phyloP scores from a whole-genome alignment of 495 filamentous ascomycete species.

The Hamigera avellanea region DNA sequence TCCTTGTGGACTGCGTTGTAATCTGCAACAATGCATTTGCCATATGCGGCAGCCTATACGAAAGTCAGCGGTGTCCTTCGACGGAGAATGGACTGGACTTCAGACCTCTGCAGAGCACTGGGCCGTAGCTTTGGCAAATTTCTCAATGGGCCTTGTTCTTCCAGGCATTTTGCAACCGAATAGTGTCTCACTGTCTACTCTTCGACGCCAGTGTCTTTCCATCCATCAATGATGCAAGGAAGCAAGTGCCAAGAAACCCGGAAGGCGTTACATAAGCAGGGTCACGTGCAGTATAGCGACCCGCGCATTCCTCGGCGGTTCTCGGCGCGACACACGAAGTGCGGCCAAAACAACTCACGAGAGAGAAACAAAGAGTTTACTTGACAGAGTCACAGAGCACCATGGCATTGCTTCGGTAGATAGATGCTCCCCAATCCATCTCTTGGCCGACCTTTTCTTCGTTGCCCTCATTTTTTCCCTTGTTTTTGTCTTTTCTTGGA shows the following conservation, averaged over 20 bases:
- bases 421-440: background rate
- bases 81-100: background rate
- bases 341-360: background rate
- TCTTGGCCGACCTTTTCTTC: too few species aligned
- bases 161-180: slow-evolving; percentile 17
- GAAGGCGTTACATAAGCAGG: background rate
- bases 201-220: too few species aligned
- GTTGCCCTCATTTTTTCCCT: too few species aligned
- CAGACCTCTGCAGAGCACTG: slow-evolving; percentile 76
- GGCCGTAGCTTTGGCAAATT: slow-evolving; percentile 69
- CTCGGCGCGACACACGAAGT: background rate
- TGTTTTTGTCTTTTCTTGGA: background rate
- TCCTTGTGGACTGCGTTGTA: slow-evolving; percentile 88
- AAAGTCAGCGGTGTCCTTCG: slow-evolving; percentile 4
- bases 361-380: too few species aligned
- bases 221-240: too few species aligned
- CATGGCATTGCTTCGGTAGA: too few species aligned
- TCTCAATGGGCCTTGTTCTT: slow-evolving; percentile 65
- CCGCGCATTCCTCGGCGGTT: background rate
- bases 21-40: slow-evolving; percentile 83
- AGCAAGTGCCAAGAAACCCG: too few species aligned
- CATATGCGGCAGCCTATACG: slow-evolving; percentile 67
- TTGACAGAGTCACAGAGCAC: too few species aligned
- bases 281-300: background rate
- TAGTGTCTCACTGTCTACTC: too few species aligned